These are phyloP conservation scores for Schizopora paradoxa DNA, from an alignment of 1,284 basidiomycete species.

Conservation along the genomic window DNA sequence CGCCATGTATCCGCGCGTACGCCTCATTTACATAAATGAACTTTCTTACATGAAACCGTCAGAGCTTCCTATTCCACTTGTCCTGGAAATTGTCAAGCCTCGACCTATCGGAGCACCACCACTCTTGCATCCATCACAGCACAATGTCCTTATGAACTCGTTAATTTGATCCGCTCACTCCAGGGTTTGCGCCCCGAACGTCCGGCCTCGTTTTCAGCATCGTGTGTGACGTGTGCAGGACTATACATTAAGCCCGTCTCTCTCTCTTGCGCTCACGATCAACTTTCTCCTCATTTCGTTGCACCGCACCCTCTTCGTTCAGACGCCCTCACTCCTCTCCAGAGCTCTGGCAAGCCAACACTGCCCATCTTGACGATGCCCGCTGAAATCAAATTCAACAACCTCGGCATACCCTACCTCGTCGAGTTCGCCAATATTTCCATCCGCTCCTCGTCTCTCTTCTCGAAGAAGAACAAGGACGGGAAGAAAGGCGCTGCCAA, in stretches of 20 bases:
- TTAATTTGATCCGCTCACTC: too few relatives aligned
- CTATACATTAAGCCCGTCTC: not conserved
- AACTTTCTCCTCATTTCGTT: not conserved
- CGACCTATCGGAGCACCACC: too few relatives aligned
- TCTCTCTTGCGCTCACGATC: not conserved
- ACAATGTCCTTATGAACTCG: too few relatives aligned
- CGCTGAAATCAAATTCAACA: conserved; percentile 18
- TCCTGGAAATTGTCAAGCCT: too few relatives aligned
- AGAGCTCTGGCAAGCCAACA: not conserved
- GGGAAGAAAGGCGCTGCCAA: conserved; percentile 10
- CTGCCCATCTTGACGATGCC: conserved; percentile 11
- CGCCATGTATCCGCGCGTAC: too few relatives aligned
- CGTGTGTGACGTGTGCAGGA: not conserved
- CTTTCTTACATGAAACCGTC: too few relatives aligned
- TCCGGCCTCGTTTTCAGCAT: not conserved
- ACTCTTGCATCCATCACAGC: too few relatives aligned
- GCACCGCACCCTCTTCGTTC: conserved; percentile 1
- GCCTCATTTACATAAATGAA: too few relatives aligned
- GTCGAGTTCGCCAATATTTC: conserved; percentile 41
- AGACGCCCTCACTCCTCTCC: not conserved
- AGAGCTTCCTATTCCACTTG: too few relatives aligned
- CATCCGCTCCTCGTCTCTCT: conserved; percentile 28
- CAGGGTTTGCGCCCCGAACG: not conserved
- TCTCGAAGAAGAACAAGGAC: conserved; percentile 18
- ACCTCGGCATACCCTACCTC: conserved; percentile 23